A percentile compares a stretch with the other conserved stretches of the same genome.
Conservation (phyloP, 805 yeast genomes). For the Alloascoidea africana region DNA sequence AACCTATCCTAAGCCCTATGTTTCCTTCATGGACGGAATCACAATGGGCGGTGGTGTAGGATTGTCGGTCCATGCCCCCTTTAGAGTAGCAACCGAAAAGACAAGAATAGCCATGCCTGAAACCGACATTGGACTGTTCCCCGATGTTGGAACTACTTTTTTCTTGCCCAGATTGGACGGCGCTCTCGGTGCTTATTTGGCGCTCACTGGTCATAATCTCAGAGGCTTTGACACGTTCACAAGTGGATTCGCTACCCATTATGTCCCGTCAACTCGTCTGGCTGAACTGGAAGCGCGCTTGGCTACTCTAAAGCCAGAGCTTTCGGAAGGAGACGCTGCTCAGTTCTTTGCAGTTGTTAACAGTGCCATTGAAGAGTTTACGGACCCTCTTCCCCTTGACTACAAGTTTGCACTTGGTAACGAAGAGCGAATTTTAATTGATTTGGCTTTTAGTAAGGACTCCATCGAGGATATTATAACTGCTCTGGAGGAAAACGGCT, state of each 20-base stretch:
- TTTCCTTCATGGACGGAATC: slow-evolving; percentile 81
- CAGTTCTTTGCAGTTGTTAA: slow-evolving; percentile 46
- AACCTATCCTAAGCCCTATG: slow-evolving; percentile 74
- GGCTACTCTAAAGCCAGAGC: slow-evolving; percentile 28
- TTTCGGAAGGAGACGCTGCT: slow-evolving; percentile 10
- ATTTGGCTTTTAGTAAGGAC: slow-evolving; percentile 42
- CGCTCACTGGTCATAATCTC: slow-evolving; percentile 72
- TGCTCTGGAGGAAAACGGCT: slow-evolving; percentile 35
- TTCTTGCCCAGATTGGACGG: slow-evolving; percentile 75
- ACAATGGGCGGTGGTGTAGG: slow-evolving; percentile 99
- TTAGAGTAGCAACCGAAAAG: slow-evolving; percentile 83
- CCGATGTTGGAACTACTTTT: slow-evolving; percentile 91
- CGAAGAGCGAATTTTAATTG: slow-evolving; percentile 49
- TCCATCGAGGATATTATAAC: slow-evolving; percentile 38
- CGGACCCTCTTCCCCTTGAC: slow-evolving; percentile 47
- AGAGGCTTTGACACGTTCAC: slow-evolving; percentile 69
- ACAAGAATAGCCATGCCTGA: slow-evolving; percentile 97
- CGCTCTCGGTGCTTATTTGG: slow-evolving; percentile 71
- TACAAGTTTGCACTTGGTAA: slow-evolving; percentile 42
- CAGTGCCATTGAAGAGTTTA: slow-evolving; percentile 64
- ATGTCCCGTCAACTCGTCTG: slow-evolving; percentile 52
- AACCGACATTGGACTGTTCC: slow-evolving; percentile 90
- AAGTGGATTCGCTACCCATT: slow-evolving; percentile 85
- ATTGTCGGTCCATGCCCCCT: slow-evolving; percentile 76
- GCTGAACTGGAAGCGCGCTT: slow-evolving; percentile 50